These are phyloP conservation scores for Quercus berberidifolia DNA, from an alignment of 306 rosid species.

Conservation along the genomic window DNA sequence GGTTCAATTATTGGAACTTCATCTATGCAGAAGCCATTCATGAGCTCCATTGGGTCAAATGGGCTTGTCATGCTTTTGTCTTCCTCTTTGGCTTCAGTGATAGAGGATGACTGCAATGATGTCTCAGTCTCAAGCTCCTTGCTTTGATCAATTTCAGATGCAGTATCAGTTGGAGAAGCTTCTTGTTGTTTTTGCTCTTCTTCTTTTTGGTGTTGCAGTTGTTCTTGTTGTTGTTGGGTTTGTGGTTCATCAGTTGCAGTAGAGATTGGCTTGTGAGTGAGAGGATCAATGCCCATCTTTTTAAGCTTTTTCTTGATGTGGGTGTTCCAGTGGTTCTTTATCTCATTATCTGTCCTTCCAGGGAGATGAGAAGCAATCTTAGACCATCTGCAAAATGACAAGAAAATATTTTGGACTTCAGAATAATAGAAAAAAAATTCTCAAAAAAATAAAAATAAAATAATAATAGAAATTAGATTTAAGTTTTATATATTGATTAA, in stretches of 20 bases:
- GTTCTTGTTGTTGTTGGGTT: slow-evolving; percentile 15
- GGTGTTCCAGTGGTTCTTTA: slow-evolving; percentile 80
- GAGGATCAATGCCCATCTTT: slow-evolving; percentile 77
- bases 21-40: slow-evolving; percentile 52
- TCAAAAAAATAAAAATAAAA: no score
- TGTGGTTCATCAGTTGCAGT: slow-evolving; percentile 29
- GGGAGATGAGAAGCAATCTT: slow-evolving; percentile 79
- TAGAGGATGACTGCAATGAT: slow-evolving; percentile 34
- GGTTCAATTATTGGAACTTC: slow-evolving; percentile 59
- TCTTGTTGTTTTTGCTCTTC: slow-evolving; percentile 14
- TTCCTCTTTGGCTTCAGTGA: slow-evolving; percentile 33
- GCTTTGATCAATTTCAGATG: slow-evolving; percentile 17
- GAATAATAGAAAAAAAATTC: no score
- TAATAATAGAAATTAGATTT: neutral
- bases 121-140: slow-evolving; percentile 27
- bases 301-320: slow-evolving; percentile 77
- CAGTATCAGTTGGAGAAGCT: slow-evolving; percentile 6
- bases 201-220: neutral
- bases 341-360: slow-evolving; percentile 81
- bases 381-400: slow-evolving; percentile 50
- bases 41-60: slow-evolving; percentile 39
- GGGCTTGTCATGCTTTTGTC: slow-evolving; percentile 26
- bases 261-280: slow-evolving; percentile 56
- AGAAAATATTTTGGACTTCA: neutral
- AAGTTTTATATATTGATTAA: neutral